Percentiles rank a stretch among this genome's conserved stretches.
Conservation (phyloP, 345 rosid genomes). For the Eucalyptus decipiens region DNA sequence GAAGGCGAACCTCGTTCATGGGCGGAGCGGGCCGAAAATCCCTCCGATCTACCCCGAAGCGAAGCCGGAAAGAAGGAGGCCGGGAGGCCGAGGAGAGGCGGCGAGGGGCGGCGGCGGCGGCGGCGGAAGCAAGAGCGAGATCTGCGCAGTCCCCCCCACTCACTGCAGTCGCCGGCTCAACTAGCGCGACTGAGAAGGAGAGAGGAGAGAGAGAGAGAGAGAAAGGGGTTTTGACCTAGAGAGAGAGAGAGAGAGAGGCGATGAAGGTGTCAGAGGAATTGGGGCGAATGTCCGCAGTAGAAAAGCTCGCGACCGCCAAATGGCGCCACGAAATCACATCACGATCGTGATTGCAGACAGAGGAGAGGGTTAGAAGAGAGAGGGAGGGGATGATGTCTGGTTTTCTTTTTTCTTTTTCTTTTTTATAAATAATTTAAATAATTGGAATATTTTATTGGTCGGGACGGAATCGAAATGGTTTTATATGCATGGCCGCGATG, state of each 20-base stretch:
- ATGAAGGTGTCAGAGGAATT: slow-evolving; percentile 1
- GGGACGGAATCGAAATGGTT: neutral
- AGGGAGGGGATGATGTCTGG: neutral
- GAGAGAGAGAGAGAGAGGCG: neutral
- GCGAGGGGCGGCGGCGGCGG: neutral
- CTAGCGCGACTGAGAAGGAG: neutral
- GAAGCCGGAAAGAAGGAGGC: neutral
- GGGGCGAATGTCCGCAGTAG: slow-evolving; percentile 22
- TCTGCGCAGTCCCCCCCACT: neutral
- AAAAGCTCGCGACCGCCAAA: slow-evolving; percentile 20
- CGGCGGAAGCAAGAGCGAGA: neutral
- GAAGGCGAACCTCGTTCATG: slow-evolving; percentile 19
- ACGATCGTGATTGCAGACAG: neutral
- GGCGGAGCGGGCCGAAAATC: neutral
- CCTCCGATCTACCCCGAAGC: slow-evolving; percentile 14
- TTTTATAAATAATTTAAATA: too few relatives aligned
- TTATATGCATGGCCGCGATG: neutral
- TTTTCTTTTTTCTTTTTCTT: neutral
- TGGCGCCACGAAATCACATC: slow-evolving; percentile 1
- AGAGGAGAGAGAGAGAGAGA: neutral
- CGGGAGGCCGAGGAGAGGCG: too few relatives aligned
- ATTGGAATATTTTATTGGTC: neutral
- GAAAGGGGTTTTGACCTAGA: neutral
- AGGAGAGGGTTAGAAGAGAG: neutral
- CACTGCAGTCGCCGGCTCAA: neutral